phyloP scores from a whole-genome alignment of 148 eudicot genomes.

The Chenopodium quinoa region DNA sequence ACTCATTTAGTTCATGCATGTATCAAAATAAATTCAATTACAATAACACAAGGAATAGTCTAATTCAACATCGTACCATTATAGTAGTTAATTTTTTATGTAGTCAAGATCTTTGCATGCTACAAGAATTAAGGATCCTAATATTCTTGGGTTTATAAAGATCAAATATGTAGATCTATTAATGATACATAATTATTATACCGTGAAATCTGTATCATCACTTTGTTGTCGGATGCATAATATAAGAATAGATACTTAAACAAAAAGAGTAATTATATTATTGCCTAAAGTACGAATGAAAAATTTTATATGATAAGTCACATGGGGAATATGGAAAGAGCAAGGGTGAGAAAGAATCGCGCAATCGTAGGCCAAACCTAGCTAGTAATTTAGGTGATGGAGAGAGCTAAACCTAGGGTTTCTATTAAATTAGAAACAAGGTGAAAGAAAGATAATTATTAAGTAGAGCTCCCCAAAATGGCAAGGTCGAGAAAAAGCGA shows the following conservation, averaged over 20 bases:
- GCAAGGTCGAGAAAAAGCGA: slow-evolving; percentile 20
- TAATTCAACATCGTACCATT: too few relatives aligned
- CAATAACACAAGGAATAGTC: too few relatives aligned
- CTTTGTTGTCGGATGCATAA: not conserved
- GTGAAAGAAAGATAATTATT: not conserved
- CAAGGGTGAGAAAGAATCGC: not conserved
- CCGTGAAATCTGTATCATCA: not conserved
- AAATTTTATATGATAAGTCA: not conserved
- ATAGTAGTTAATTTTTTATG: too few relatives aligned
- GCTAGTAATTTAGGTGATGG: not conserved
- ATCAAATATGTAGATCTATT: too few relatives aligned
- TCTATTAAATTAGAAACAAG: not conserved
- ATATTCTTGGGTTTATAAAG: too few relatives aligned
- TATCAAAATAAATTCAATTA: too few relatives aligned
- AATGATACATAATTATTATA: not conserved
- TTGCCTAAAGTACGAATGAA: not conserved
- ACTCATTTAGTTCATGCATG: too few relatives aligned
- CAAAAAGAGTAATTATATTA: not conserved
- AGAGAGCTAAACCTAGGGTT: slow-evolving; percentile 19
- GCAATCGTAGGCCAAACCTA: not conserved
- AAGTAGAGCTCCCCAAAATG: slow-evolving; percentile 17
- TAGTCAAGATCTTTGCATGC: too few relatives aligned
- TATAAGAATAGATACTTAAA: not conserved
- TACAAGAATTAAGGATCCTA: too few relatives aligned
- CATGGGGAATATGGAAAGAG: not conserved